Evolutionary conservation across 345 rosid genomes (phyloP), one percentile per base, ranked within the genome.

Genomic region (Chamaenerion angustifolium): DNA sequence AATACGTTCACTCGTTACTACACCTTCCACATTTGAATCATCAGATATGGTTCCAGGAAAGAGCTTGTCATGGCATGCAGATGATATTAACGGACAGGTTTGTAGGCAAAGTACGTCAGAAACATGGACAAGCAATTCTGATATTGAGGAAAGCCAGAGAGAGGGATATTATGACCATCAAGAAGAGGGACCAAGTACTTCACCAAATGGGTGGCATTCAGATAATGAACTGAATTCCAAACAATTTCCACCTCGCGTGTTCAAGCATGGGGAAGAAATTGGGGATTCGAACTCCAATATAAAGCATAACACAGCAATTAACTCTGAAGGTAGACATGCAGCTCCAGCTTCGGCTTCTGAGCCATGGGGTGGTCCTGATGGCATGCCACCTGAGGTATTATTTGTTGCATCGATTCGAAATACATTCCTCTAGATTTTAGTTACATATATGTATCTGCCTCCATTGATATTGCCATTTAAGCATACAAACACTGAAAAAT

Each of bases 371-470:
- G 88, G 70, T 75, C 95, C 92, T 53, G 47, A 64, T 63, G 86
- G 88, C 66, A 76, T 93, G 88, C 95, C 96, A 48, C 92, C 87
- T 16, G 95, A 81, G 99, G 99, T 88, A 78, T 52, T 42, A 35
- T 57, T 43, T 35, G 49, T 61, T 51, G 35, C 31, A 21, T 40
- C 53, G 37, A 42, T 42, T 56, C 55, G 44, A 27, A 42, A 45
- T 23, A 56, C 16, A 56, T 15, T 58, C 37, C 37, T 31, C 8
- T 31, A 31, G 37, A 31, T 3, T 31, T 31, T 7, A 31, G 37
- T 1, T 31, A 31, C 37, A 31, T 31, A 4, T 31, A 31, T n/a
- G n/a, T 31, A 31, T 31, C 10, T 31, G 37, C 5, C 5, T 5
- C 37, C 10, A 7, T 31, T 31, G 25, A 31, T 31, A 31, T 31